Percentiles rank a stretch among this genome's conserved stretches.
phyloP scores from a whole-genome alignment of 2,329 filamentous ascomycete genomes.

The Sclerotinia glacialis region DNA sequence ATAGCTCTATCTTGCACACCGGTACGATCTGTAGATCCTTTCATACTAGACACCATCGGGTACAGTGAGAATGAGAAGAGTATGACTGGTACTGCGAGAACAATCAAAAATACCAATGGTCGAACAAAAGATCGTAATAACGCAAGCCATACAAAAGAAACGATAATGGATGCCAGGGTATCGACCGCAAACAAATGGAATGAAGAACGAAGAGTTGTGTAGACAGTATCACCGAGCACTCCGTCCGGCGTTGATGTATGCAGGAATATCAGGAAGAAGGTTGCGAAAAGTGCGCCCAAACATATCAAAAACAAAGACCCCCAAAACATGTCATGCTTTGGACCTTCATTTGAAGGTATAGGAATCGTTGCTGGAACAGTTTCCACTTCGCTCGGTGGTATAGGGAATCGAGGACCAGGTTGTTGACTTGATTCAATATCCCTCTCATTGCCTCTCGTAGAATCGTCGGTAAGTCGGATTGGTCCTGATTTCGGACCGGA shows the following conservation, averaged over 20 bases:
- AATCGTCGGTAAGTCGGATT: slow-evolving; percentile 35
- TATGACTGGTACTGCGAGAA: slow-evolving; percentile 81
- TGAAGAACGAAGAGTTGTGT: slow-evolving; percentile 80
- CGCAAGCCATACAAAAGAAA: slow-evolving; percentile 88
- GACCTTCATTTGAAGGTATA: slow-evolving; percentile 63
- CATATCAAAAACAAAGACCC: slow-evolving; percentile 85
- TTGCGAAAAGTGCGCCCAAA: slow-evolving; percentile 79
- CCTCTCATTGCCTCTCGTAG: slow-evolving; percentile 27
- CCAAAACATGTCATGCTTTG: slow-evolving; percentile 86
- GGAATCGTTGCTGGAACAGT: slow-evolving; percentile 57
- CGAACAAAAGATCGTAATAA: slow-evolving; percentile 83
- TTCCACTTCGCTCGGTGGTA: slow-evolving; percentile 35
- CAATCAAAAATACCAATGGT: slow-evolving; percentile 74
- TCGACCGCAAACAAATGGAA: slow-evolving; percentile 89
- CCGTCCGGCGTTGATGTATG: slow-evolving; percentile 72
- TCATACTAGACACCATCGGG: slow-evolving; percentile 84
- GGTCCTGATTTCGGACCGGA: slow-evolving; percentile 35
- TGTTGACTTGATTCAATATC: slow-evolving; percentile 31
- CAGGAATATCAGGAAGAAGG: slow-evolving; percentile 84
- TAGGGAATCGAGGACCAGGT: slow-evolving; percentile 27
- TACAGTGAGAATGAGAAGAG: slow-evolving; percentile 89
- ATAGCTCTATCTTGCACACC: slow-evolving; percentile 84
- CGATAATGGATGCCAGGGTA: slow-evolving; percentile 82
- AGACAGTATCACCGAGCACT: slow-evolving; percentile 88
- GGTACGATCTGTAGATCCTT: slow-evolving; percentile 69